Base-by-base conservation (phyloP, 73 alveolate genomes). In the Stentor coeruleus region DNA sequence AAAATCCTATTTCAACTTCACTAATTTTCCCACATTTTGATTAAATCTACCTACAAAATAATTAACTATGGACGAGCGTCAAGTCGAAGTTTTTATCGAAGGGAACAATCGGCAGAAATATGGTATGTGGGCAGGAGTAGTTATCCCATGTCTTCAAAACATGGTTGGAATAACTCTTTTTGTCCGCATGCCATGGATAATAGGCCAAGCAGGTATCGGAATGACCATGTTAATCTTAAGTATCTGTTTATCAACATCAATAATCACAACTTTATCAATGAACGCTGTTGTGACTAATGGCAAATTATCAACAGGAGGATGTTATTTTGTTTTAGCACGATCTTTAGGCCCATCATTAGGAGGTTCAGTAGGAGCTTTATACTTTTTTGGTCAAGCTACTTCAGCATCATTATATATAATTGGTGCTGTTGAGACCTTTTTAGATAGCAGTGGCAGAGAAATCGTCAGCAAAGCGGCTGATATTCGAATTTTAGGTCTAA, bases 281-380 rank as follows among this genome's bases (percentile, higher is more conserved):
- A 89, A 60, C 74, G 95, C 95, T 20, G 86, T 89, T 39, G 89
- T 85, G 40, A 89, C 95, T 2, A 89, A 89, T 74, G 95, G 95
- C 3, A 89, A 89, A 59, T 76, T 89, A 6, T 81, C 88, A 39
- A 80, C 80, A 36, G 95, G 95, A 2, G 95, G 95, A 2, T 88
- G 86, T 1, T 89, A 89, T 83, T 89, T 74, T 60, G 28, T 89
- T 39, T 75, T 86, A 31, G 86, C 95, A 2, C 57, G 95, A 26
- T 89, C 95, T 1, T 57, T 89, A 31, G 95, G 95, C 37, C 91
- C 95, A 37, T 85, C 95, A 1, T 85, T 81, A 26, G 95, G 95
- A 35, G 95, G 95, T 1, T 86, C 95, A 39, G 80, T 89, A 14
- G 95, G 95, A 3, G 58, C 86, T 35, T 86, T 89, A 2, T 89